phyloP scores from a whole-genome alignment of 345 rosid species.

The Bruguiera gymnorhiza region DNA sequence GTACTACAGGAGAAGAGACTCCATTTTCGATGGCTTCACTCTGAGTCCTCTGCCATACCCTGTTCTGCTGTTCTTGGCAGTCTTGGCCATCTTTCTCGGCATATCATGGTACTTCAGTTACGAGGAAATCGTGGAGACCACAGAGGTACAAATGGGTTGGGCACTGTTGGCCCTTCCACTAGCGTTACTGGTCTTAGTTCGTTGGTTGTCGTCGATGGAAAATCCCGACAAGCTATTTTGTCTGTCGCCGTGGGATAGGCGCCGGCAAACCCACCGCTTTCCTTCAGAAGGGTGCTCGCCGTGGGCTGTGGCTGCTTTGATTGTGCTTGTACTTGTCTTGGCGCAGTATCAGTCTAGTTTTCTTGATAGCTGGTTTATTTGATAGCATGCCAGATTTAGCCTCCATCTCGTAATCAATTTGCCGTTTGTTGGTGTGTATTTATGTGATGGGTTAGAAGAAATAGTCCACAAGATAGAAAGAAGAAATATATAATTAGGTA shows the following conservation, averaged over 20 bases:
- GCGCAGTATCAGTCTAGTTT: conserved; percentile 66
- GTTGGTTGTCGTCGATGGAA: conserved; percentile 67
- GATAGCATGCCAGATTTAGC: neutral
- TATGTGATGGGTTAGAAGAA: no score
- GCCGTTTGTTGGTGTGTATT: no score
- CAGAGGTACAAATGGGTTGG: conserved; percentile 53
- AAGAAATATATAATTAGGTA: neutral
- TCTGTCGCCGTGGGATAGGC: conserved; percentile 52
- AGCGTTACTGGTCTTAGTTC: conserved; percentile 46
- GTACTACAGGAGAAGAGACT: conserved; percentile 42
- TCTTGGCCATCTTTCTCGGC: conserved; percentile 50
- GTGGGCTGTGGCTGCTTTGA: conserved; percentile 89
- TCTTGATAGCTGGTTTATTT: conserved; percentile 60
- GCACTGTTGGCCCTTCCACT: conserved; percentile 58
- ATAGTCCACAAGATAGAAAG: no score
- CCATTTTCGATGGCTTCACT: conserved; percentile 63
- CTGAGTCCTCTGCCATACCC: conserved; percentile 83
- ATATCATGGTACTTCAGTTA: conserved; percentile 61
- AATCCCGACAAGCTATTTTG: conserved; percentile 42
- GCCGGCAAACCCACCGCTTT: conserved; percentile 34
- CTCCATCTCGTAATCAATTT: no score
- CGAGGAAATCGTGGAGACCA: conserved; percentile 53
- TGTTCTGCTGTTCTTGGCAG: conserved; percentile 67
- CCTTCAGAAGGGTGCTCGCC: conserved; percentile 80
- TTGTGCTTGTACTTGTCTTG: conserved; percentile 66